Percentiles rank a stretch among this genome's conserved stretches.
These are phyloP conservation scores for Knoxia roxburghii DNA, from an alignment of 257 asterid species.

Conservation along the genomic window DNA sequence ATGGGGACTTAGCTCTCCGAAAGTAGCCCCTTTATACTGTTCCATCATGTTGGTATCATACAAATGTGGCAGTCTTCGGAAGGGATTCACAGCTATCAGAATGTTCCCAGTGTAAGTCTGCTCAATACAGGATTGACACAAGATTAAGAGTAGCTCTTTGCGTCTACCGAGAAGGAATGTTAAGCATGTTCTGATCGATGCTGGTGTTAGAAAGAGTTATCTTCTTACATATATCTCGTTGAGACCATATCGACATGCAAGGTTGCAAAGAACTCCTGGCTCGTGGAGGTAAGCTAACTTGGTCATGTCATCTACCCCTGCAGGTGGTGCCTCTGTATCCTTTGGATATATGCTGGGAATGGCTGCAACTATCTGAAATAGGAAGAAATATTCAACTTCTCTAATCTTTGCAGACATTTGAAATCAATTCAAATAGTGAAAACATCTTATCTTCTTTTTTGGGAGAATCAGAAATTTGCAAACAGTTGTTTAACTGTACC, in stretches of 20 bases:
- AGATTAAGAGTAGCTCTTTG: constrained; percentile 19
- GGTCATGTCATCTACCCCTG: constrained; percentile 97
- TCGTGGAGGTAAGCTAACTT: constrained; percentile 93
- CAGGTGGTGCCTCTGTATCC: constrained; percentile 86
- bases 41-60: constrained; percentile 91
- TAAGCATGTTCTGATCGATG: neutral
- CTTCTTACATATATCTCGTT: constrained; percentile 84
- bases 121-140: constrained; percentile 18
- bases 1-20: constrained; percentile 96
- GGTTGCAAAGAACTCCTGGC: constrained; percentile 81
- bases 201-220: neutral
- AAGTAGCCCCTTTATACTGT: constrained; percentile 89
- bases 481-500: neutral
- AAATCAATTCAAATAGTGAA: constrained; percentile 14
- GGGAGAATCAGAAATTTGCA: neutral
- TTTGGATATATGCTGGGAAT: constrained; percentile 90
- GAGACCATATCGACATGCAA: constrained; percentile 65
- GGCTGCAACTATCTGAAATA: constrained; percentile 65
- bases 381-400: constrained; percentile 16
- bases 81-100: constrained; percentile 92
- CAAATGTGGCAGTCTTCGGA: constrained; percentile 82
- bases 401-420: neutral
- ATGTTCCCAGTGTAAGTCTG: constrained; percentile 99
- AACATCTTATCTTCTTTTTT: neutral
- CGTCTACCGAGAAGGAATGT: neutral